Base-by-base conservation (phyloP, 345 rosid genomes). In the Eutrema heterophyllum region DNA sequence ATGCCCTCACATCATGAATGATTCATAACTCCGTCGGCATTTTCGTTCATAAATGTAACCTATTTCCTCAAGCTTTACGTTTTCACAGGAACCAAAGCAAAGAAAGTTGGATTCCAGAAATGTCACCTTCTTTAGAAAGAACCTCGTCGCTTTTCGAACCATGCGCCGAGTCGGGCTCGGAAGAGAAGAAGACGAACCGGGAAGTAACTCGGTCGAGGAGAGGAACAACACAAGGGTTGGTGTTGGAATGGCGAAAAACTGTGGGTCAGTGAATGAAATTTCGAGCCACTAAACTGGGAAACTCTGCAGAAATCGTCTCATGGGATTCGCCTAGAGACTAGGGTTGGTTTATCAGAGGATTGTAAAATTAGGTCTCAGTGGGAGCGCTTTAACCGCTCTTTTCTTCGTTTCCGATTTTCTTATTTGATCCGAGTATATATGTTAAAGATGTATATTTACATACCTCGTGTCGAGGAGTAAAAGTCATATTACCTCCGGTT, bases 121-220 rank as follows among this genome's bases (percentile, higher is more conserved):
- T n/a, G n/a, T n/a, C n/a, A n/a, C n/a, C n/a, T n/a, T n/a, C n/a
- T n/a, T n/a, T n/a, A n/a, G n/a, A n/a, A n/a, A n/a, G n/a, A n/a
- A n/a, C n/a, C n/a, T n/a, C n/a, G n/a, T n/a, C n/a, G n/a, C n/a
- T n/a, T n/a, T n/a, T n/a, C 2, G 59, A 60, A 63, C 35, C n/a
- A n/a, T 29, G 14, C 13, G 63, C 32, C 1, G 82, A 46, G 35
- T 75, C 68, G 16, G 83, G 68, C 9, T 72, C 64, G 16, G 84
- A 71, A 11, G 84, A 76, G 84, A 78, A 85, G 57, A 79, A 75
- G 41, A 63, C 80, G 76, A 56, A 55, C 55, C 36, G 73, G 60
- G 65, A 70, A 41, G 45, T 15, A 38, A 40, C 54, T 51, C 50
- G 50, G 24, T 52, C 6, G 66, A 33, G 24, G 21, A 41, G 50